A percentile compares a stretch with the other conserved stretches of the same genome.
Conservation (phyloP, 108 stramenopile genomes). For the Aurantiochytrium sp. region DNA sequence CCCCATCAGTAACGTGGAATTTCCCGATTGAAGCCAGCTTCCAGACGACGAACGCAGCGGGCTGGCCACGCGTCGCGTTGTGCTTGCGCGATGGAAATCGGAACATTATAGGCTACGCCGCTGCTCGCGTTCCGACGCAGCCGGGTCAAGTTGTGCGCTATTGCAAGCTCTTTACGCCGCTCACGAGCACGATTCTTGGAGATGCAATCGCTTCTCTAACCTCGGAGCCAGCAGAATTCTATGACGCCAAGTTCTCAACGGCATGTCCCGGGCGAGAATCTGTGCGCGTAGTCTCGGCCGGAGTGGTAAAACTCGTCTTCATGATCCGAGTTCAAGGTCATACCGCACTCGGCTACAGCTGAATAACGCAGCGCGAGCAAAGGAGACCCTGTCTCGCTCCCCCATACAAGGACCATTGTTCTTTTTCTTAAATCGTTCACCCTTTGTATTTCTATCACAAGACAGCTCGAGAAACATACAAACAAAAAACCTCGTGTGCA, state of each 20-base stretch:
- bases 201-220: neutral
- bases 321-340: neutral
- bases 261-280: neutral
- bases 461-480: too few relatives aligned
- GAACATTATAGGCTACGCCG: neutral
- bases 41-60: neutral
- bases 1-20: neutral
- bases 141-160: neutral
- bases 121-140: neutral
- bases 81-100: constrained; percentile 3
- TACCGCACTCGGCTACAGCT: neutral
- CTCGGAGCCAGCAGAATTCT: neutral
- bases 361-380: neutral
- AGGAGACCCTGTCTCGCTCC: too few relatives aligned
- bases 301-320: neutral
- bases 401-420: too few relatives aligned
- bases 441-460: too few relatives aligned
- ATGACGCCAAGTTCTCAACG: neutral
- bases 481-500: too few relatives aligned
- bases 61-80: neutral
- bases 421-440: too few relatives aligned
- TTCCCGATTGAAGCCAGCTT: neutral
- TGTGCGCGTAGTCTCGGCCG: neutral
- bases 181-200: neutral
- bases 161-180: constrained; percentile 9